phyloP scores from a whole-genome alignment of 2,329 filamentous ascomycete genomes.

The Pestalotiopsis sp. region DNA sequence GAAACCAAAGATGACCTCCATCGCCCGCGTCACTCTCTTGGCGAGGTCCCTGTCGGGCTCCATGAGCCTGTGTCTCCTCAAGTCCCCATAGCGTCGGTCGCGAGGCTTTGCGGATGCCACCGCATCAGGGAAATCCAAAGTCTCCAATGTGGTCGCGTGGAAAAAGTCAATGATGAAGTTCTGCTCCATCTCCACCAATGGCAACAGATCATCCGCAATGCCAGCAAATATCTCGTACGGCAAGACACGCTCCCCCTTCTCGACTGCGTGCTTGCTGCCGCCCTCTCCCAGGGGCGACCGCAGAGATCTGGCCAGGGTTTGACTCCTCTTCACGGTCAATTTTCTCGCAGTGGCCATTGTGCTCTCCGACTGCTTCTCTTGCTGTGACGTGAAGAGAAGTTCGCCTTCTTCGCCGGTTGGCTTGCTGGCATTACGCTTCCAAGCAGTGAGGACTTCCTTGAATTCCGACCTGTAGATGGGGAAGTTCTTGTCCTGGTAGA shows the following conservation, averaged over 20 bases:
- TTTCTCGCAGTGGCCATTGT: conserved; percentile 77
- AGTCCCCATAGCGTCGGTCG: conserved; percentile 69
- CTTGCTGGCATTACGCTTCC: conserved; percentile 79
- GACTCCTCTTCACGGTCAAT: conserved; percentile 89
- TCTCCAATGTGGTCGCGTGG: conserved; percentile 84
- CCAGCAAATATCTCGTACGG: conserved; percentile 81
- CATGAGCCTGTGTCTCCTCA: conserved; percentile 74
- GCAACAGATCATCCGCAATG: conserved; percentile 78
- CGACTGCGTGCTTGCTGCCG: conserved; percentile 48
- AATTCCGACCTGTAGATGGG: conserved; percentile 82
- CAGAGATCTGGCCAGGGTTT: conserved; percentile 76
- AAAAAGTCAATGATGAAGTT: conserved; percentile 98
- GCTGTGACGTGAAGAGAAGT: conserved; percentile 80
- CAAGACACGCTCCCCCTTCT: conserved; percentile 67
- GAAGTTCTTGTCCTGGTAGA: conserved; percentile 77
- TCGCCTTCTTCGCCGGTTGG: conserved; percentile 76
- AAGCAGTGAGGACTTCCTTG: conserved; percentile 71
- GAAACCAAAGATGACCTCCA: conserved; percentile 87
- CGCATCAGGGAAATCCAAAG: conserved; percentile 79
- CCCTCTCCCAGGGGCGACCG: conserved; percentile 65
- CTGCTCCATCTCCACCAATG: conserved; percentile 87
- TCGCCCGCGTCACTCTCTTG: conserved; percentile 79
- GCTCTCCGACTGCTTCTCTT: conserved; percentile 82
- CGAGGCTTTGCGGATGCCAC: conserved; percentile 67
- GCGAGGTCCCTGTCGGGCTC: conserved; percentile 87